Conservation (phyloP, 441 rosid species). For the Flueggea neowawraea region DNA sequence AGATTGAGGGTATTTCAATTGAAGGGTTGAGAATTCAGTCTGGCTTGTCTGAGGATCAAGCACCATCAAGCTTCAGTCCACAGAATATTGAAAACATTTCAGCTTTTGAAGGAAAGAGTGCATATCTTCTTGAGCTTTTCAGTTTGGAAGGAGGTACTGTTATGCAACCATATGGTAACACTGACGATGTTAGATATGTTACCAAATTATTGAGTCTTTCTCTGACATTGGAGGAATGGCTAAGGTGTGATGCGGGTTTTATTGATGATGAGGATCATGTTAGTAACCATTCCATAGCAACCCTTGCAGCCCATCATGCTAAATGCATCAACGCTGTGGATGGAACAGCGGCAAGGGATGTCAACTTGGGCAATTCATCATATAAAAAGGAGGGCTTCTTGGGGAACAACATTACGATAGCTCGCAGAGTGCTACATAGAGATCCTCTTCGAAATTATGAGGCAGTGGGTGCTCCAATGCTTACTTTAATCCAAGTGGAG, state of each 20-base stretch:
- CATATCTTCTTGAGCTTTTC: conserved; percentile 18
- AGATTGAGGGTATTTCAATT: conserved; percentile 46
- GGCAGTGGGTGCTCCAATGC: conserved; percentile 75
- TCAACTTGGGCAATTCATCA: conserved; percentile 18
- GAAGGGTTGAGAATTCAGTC: conserved; percentile 75
- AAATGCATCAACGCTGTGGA: conserved; percentile 24
- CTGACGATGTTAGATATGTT: conserved; percentile 22
- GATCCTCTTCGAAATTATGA: conserved; percentile 64
- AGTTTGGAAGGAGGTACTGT: conserved; percentile 21
- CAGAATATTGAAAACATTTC: conserved; percentile 13
- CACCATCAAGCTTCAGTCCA: conserved; percentile 44
- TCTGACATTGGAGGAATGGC: conserved; percentile 63
- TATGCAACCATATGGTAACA: conserved; percentile 14
- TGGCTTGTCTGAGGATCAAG: conserved; percentile 56
- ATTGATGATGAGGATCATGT: conserved; percentile 26
- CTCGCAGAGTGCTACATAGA: conserved; percentile 55
- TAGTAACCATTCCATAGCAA: conserved; percentile 19
- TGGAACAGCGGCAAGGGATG: conserved; percentile 16
- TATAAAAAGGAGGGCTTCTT: conserved; percentile 27
- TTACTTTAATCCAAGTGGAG: conserved; percentile 60
- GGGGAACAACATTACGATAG: conserved; percentile 46
- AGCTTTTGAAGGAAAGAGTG: conserved; percentile 18
- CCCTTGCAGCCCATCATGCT: conserved; percentile 35
- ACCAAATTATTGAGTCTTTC: conserved; percentile 45
- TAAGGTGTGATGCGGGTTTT: conserved; percentile 43